A percentile compares a stretch with the other conserved stretches of the same genome.
These are phyloP conservation scores for Cronartium ribicola DNA, from an alignment of 1,284 basidiomycete species.

Conservation along the genomic window DNA sequence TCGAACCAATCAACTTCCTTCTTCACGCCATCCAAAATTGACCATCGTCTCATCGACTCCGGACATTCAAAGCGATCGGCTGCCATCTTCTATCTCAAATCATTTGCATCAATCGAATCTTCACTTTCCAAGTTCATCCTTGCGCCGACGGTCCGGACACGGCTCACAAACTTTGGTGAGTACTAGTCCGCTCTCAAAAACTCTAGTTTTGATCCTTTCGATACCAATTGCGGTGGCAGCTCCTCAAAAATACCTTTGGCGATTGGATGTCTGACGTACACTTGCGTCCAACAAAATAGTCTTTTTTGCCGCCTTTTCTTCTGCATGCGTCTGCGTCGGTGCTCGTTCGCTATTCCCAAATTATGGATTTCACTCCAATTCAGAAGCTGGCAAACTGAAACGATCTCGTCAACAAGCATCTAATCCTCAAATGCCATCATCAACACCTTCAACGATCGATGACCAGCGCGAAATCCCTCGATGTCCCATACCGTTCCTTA, in stretches of 20 bases:
- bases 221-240: not conserved
- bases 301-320: constrained; percentile 20
- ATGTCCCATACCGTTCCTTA: not conserved
- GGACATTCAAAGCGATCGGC: not conserved
- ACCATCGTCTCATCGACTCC: too few species aligned
- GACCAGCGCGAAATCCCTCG: not conserved
- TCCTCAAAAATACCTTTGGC: too few species aligned
- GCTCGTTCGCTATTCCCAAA: constrained; percentile 20
- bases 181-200: not conserved
- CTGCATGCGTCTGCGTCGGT: constrained; percentile 26
- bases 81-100: not conserved
- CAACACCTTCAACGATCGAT: not conserved
- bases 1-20: not conserved
- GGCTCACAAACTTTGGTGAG: constrained; percentile 1
- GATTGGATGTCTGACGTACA: too few species aligned
- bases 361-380: constrained; percentile 24
- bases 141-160: not conserved
- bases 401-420: not conserved
- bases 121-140: not conserved
- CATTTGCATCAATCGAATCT: not conserved
- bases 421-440: not conserved
- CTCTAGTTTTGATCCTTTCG: not conserved
- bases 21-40: not conserved
- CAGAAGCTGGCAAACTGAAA: not conserved
- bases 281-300: not conserved